Percentiles rank a stretch among this genome's conserved stretches.
Evolutionary conservation across 2,329 filamentous ascomycete genomes (phyloP).

Genomic region (Chaetomiaceae sp.): DNA sequence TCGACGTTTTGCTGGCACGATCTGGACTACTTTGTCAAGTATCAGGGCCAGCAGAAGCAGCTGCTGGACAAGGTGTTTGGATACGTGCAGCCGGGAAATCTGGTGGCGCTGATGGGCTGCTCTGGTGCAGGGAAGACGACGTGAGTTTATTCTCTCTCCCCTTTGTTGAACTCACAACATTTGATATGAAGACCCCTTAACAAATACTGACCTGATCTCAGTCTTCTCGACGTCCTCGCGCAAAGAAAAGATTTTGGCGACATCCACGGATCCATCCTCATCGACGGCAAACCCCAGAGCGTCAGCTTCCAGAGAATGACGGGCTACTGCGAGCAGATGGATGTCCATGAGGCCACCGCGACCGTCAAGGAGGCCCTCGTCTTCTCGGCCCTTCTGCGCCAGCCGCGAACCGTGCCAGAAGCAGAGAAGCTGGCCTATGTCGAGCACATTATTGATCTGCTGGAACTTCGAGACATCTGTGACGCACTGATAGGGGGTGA

Average conservation of each 20-base stretch:
- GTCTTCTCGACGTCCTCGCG: constrained; percentile 1
- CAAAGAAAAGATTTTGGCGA: constrained; percentile 6
- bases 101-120: not conserved
- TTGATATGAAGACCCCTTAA: too few relatives aligned
- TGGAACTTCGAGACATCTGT: not conserved
- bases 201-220: not conserved
- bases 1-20: constrained; percentile 1
- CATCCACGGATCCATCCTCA: constrained; percentile 1
- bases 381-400: not conserved
- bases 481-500: not conserved
- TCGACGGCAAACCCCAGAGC: constrained; percentile 1
- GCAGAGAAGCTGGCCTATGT: constrained; percentile 1
- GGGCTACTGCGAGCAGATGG: constrained; percentile 2
- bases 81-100: not conserved
- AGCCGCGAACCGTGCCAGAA: not conserved
- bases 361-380: not conserved
- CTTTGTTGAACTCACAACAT: too few relatives aligned
- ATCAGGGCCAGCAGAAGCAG: constrained; percentile 3
- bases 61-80: constrained; percentile 1
- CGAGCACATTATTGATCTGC: not conserved
- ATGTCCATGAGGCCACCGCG: not conserved
- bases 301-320: constrained; percentile 4
- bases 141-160: not conserved
- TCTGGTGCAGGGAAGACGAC: constrained; percentile 3
- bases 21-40: constrained; percentile 2